A percentile compares a stretch with the other conserved stretches of the same genome.
These are phyloP conservation scores for Nakaseomyces glabratus DNA, from an alignment of 1,139 yeast species.

Conservation along the genomic window DNA sequence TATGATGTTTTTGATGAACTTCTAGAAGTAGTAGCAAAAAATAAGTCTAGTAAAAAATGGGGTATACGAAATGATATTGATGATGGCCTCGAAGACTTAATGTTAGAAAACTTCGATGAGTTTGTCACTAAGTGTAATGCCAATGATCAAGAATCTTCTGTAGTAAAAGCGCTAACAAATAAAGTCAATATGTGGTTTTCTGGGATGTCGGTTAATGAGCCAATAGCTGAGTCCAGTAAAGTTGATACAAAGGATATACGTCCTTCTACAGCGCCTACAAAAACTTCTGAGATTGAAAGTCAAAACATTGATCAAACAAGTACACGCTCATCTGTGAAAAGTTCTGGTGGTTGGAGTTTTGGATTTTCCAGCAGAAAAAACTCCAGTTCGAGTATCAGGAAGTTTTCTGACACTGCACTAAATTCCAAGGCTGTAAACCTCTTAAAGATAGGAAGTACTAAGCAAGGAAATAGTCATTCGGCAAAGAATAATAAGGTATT, in stretches of 20 bases:
- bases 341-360: constrained; percentile 2
- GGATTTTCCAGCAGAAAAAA: constrained; percentile 2
- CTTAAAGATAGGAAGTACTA: background rate
- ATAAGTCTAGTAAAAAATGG: constrained; percentile 5
- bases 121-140: background rate
- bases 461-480: background rate
- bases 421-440: no score
- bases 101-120: constrained; percentile 4
- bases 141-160: background rate
- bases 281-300: background rate
- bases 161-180: constrained; percentile 6
- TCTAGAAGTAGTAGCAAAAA: constrained; percentile 5
- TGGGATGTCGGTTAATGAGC: constrained; percentile 7
- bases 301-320: background rate
- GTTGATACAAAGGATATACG: constrained; percentile 1
- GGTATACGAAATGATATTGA: constrained; percentile 3
- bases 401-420: background rate
- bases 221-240: constrained; percentile 4
- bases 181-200: constrained; percentile 15
- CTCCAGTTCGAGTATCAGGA: background rate
- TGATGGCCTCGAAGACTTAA: background rate
- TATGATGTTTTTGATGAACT: constrained; percentile 25
- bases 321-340: no score
- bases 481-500: background rate
- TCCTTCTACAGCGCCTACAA: constrained; percentile 3